phyloP scores from a whole-genome alignment of 1,284 basidiomycete genomes.

The Xanthoconium separans region DNA sequence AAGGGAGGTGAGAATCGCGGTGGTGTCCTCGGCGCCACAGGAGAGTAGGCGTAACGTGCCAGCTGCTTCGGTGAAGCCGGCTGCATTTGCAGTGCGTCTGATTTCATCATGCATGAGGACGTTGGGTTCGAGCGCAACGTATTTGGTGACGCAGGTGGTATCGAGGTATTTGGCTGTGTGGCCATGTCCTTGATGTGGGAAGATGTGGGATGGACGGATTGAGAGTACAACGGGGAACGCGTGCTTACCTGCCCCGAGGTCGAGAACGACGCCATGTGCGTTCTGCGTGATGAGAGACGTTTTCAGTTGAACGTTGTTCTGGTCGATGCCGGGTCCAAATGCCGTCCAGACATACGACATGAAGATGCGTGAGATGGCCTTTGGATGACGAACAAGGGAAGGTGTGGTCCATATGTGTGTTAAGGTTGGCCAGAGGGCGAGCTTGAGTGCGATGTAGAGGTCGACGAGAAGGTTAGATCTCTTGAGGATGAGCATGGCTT shows the following conservation, averaged over 20 bases:
- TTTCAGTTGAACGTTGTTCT: constrained; percentile 43
- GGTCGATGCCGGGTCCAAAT: constrained; percentile 53
- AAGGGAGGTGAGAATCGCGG: constrained; percentile 44
- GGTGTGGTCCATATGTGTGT: constrained; percentile 41
- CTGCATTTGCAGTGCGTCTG: constrained; percentile 43
- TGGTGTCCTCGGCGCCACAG: constrained; percentile 57
- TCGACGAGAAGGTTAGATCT: constrained; percentile 29
- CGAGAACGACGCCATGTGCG: constrained; percentile 62
- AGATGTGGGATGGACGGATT: not conserved
- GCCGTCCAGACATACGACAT: constrained; percentile 58
- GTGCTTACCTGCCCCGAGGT: constrained; percentile 59
- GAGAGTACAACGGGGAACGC: not conserved
- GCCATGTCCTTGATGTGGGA: constrained; percentile 64
- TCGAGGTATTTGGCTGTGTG: constrained; percentile 63
- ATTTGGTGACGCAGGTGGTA: constrained; percentile 51
- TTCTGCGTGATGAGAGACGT: constrained; percentile 48
- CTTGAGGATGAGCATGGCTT: constrained; percentile 14
- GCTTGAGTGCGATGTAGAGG: constrained; percentile 38
- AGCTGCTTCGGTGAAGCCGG: constrained; percentile 53
- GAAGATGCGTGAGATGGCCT: constrained; percentile 50
- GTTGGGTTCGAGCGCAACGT: constrained; percentile 72
- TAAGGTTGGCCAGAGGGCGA: constrained; percentile 52
- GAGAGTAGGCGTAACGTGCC: constrained; percentile 44
- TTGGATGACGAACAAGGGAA: constrained; percentile 45
- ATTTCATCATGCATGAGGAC: constrained; percentile 57